Percentiles rank a stretch among this genome's conserved stretches.
phyloP scores from a whole-genome alignment of 208 protist species.

The Acanthamoeba polyphaga region DNA sequence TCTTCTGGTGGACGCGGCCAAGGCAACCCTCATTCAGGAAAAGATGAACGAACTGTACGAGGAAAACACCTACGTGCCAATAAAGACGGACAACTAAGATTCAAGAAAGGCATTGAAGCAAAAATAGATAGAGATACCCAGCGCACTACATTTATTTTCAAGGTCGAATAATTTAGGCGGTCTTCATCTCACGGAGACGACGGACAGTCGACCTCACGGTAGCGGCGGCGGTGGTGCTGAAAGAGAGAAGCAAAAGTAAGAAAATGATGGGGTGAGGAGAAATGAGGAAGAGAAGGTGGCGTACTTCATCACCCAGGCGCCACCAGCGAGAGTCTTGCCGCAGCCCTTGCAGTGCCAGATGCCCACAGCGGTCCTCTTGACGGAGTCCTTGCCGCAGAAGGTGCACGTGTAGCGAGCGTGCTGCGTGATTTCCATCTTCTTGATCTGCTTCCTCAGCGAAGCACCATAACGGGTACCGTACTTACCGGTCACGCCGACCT shows the following conservation, averaged over 20 bases:
- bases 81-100: background rate
- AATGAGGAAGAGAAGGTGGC: background rate
- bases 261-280: background rate
- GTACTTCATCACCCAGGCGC: slow-evolving; percentile 96
- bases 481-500: slow-evolving; percentile 99
- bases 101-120: background rate
- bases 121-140: slow-evolving; percentile 18
- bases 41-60: slow-evolving; percentile 47
- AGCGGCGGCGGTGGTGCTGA: slow-evolving; percentile 95
- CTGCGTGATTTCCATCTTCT: slow-evolving; percentile 99
- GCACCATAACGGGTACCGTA: slow-evolving; percentile 99
- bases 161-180: slow-evolving; percentile 3
- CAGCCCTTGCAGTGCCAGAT: slow-evolving; percentile 99
- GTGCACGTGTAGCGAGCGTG: slow-evolving; percentile 98
- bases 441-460: slow-evolving; percentile 98
- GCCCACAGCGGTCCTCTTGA: slow-evolving; percentile 97
- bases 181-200: slow-evolving; percentile 95
- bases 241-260: slow-evolving; percentile 77
- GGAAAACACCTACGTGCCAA: slow-evolving; percentile 51
- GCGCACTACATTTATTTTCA: slow-evolving; percentile 54
- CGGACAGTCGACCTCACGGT: slow-evolving; percentile 98
- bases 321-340: slow-evolving; percentile 97
- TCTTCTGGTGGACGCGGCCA: background rate
- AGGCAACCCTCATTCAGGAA: background rate
- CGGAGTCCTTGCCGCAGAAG: slow-evolving; percentile 98